Percentiles rank a stretch among this genome's conserved stretches.
Evolutionary conservation across 176 grass and related monocot species (phyloP).

Genomic region (Saccharum officinarum): DNA sequence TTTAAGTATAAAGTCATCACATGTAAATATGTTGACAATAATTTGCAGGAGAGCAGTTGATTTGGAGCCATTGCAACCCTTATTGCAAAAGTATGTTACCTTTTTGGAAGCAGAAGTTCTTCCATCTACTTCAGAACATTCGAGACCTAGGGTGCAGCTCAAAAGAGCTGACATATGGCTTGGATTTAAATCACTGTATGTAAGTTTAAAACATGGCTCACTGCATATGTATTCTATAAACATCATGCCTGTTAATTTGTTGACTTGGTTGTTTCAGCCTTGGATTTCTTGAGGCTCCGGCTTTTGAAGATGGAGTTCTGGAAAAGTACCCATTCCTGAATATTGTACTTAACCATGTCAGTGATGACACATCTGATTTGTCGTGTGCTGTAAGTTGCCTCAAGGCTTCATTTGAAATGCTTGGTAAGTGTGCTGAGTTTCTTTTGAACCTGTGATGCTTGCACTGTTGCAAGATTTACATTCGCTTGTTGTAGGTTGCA

Average conservation of each 20-base stretch:
- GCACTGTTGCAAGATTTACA: conserved; percentile 12
- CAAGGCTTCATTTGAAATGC: conserved; percentile 95
- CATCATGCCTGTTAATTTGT: conserved; percentile 19
- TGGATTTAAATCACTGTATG: conserved; percentile 99
- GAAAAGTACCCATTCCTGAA: conserved; percentile 93
- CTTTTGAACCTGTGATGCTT: conserved; percentile 22
- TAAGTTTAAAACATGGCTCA: conserved; percentile 55
- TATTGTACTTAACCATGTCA: conserved; percentile 93
- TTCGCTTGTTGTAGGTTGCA: conserved; percentile 67
- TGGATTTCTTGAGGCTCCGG: conserved; percentile 91
- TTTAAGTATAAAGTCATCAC: conserved; percentile 31
- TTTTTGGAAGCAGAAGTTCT: conserved; percentile 84
- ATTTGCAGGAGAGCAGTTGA: conserved; percentile 68
- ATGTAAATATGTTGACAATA: conserved; percentile 20
- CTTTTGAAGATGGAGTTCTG: conserved; percentile 95
- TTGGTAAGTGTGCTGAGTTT: conserved; percentile 62
- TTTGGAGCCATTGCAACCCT: conserved; percentile 85
- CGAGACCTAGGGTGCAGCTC: conserved; percentile 80
- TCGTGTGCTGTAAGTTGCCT: conserved; percentile 95
- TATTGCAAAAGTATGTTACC: conserved; percentile 75
- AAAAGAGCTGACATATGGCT: conserved; percentile 88
- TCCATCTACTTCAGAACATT: conserved; percentile 57
- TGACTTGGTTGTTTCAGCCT: conserved; percentile 55
- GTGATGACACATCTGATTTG: conserved; percentile 90
- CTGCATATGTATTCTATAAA: conserved; percentile 10